Evolutionary conservation across 1,139 yeast species (phyloP).

Genomic region (Taiozyma onychis): DNA sequence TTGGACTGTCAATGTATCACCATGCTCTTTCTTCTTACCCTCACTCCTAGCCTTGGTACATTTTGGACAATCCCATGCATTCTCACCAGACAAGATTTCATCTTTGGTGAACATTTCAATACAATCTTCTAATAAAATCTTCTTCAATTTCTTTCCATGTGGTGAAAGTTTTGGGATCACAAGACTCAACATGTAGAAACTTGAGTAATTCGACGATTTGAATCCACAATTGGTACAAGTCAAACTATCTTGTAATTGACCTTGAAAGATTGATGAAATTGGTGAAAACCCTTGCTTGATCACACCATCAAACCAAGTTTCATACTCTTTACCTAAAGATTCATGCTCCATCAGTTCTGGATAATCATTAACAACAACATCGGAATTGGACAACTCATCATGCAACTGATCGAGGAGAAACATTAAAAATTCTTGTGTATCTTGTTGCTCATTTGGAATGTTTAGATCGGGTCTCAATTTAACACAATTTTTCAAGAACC

Average conservation of each 20-base stretch:
- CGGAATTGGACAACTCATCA: slow-evolving; percentile 50
- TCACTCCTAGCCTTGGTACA: slow-evolving; percentile 37
- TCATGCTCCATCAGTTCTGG: slow-evolving; percentile 33
- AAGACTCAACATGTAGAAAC: slow-evolving; percentile 58
- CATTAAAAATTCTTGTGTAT: slow-evolving; percentile 69
- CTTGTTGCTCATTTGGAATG: slow-evolving; percentile 73
- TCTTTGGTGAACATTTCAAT: slow-evolving; percentile 61
- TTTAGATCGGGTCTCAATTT: slow-evolving; percentile 55
- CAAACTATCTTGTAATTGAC: slow-evolving; percentile 60
- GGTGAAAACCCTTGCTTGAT: slow-evolving; percentile 57
- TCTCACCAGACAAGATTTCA: slow-evolving; percentile 63
- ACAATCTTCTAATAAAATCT: slow-evolving; percentile 51
- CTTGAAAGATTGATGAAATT: slow-evolving; percentile 56
- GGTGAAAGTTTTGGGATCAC: slow-evolving; percentile 48
- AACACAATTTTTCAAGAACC: slow-evolving; percentile 51
- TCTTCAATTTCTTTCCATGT: slow-evolving; percentile 27
- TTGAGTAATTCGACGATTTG: slow-evolving; percentile 51
- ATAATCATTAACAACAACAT: slow-evolving; percentile 32
- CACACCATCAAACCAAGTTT: slow-evolving; percentile 51
- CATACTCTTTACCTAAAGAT: slow-evolving; percentile 42
- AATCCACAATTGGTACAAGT: slow-evolving; percentile 60
- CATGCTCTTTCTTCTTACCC: neutral
- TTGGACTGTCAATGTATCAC: neutral
- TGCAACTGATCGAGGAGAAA: slow-evolving; percentile 62
- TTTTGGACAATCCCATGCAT: slow-evolving; percentile 75